Conservation (phyloP, 2,329 filamentous ascomycete genomes). For the Colletotrichum cordylinicola region DNA sequence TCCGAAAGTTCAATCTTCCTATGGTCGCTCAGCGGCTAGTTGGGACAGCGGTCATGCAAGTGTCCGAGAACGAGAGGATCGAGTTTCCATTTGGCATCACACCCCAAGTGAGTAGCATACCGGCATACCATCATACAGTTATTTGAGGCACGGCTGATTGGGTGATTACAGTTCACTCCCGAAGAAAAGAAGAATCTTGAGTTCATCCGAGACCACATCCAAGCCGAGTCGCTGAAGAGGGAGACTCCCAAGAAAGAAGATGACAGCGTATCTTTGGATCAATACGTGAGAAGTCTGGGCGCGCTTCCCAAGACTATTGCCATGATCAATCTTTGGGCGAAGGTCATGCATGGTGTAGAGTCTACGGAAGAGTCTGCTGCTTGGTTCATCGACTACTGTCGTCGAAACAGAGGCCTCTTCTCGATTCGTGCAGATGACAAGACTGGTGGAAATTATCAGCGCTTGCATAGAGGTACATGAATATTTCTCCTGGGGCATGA, state of each 20-base stretch:
- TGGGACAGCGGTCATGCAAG: constrained; percentile 35
- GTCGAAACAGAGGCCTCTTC: constrained; percentile 36
- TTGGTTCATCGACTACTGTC: constrained; percentile 44
- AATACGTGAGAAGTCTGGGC: constrained; percentile 38
- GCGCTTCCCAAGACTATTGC: constrained; percentile 31
- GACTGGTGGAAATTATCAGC: constrained; percentile 39
- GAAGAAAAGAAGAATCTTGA: constrained; percentile 39
- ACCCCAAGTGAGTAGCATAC: constrained; percentile 29
- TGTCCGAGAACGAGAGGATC: constrained; percentile 26
- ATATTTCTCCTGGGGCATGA: rapidly evolving
- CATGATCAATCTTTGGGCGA: constrained; percentile 42
- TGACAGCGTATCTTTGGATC: constrained; percentile 37
- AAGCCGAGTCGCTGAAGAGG: constrained; percentile 32
- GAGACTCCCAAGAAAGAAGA: constrained; percentile 28
- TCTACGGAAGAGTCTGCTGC: constrained; percentile 39
- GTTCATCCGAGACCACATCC: constrained; percentile 38
- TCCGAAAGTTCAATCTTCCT: constrained; percentile 28
- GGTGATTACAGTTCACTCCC: constrained; percentile 27
- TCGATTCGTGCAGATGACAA: constrained; percentile 39
- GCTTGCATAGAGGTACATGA: constrained; percentile 29
- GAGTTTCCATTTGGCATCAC: constrained; percentile 37
- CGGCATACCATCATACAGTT: rapidly evolving
- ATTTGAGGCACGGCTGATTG: not conserved
- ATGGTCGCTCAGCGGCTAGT: constrained; percentile 35
- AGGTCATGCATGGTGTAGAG: constrained; percentile 42